Percentiles rank a stretch among this genome's conserved stretches.
Conservation (phyloP, 805 yeast species). For the Metschnikowia continentalis region DNA sequence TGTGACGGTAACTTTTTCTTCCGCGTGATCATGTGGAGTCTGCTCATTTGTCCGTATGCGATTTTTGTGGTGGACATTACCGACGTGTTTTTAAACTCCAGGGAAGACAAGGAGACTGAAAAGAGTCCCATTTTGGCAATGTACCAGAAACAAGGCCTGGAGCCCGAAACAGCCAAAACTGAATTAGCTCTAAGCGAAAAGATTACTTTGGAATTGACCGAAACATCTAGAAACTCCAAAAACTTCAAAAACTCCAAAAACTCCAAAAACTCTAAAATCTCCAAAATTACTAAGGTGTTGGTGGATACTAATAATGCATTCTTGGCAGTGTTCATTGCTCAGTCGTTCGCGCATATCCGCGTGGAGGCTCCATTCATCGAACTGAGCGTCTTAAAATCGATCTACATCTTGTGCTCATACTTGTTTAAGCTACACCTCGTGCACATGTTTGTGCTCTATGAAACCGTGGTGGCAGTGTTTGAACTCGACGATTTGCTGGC, state of each 20-base stretch:
- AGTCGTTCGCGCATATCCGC: conserved; percentile 29
- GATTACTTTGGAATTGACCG: no score
- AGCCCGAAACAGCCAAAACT: no score
- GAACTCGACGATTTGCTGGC: conserved; percentile 8
- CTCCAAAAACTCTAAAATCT: not conserved
- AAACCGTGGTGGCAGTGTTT: conserved; percentile 16
- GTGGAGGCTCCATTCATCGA: conserved; percentile 17
- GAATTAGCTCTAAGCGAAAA: no score
- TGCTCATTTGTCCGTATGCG: conserved; percentile 21
- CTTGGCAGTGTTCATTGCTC: conserved; percentile 33
- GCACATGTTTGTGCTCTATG: conserved; percentile 30
- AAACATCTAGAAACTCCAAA: no score
- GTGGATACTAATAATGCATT: conserved; percentile 30
- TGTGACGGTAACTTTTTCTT: conserved; percentile 8
- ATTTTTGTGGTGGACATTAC: conserved; percentile 13
- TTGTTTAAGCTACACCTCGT: conserved; percentile 32
- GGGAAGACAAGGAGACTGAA: not conserved
- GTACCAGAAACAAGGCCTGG: no score
- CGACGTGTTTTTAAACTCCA: conserved; percentile 5
- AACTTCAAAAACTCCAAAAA: no score
- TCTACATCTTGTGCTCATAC: conserved; percentile 22
- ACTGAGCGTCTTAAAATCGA: conserved; percentile 4
- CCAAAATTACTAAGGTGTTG: conserved; percentile 8
- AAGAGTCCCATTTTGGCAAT: not conserved
- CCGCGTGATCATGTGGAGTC: conserved; percentile 16